Conservation (phyloP, 2,329 filamentous ascomycete genomes). For the Colletotrichum siamense region DNA sequence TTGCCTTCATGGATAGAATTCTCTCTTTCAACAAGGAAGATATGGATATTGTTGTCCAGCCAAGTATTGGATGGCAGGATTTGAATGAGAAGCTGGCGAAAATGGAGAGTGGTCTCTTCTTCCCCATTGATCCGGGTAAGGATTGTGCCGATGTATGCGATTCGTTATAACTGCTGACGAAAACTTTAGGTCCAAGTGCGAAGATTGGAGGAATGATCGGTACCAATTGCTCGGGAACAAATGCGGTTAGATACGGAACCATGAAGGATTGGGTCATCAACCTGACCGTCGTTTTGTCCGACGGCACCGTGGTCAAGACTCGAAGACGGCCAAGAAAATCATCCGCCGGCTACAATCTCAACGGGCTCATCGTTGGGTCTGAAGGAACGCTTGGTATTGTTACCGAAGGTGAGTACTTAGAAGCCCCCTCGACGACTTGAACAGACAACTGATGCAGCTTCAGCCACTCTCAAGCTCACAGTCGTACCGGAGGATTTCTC, state of each 20-base stretch:
- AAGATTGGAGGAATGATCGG: constrained; percentile 86
- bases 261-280: constrained; percentile 92
- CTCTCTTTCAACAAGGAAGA: constrained; percentile 82
- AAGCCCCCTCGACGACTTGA: neutral
- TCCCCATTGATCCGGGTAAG: constrained; percentile 83
- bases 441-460: neutral
- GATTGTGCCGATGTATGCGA: neutral
- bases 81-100: constrained; percentile 76
- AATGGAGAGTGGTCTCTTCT: constrained; percentile 80
- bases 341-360: constrained; percentile 84
- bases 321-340: constrained; percentile 79
- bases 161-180: neutral
- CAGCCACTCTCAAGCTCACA: constrained; percentile 79
- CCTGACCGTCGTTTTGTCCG: constrained; percentile 79
- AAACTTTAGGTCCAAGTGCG: constrained; percentile 56
- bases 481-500: constrained; percentile 78
- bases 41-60: constrained; percentile 93
- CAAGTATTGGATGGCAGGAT: constrained; percentile 90
- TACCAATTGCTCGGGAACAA: constrained; percentile 80
- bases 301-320: constrained; percentile 82
- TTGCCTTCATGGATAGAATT: constrained; percentile 85
- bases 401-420: constrained; percentile 62
- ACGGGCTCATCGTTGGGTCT: constrained; percentile 78
- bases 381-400: constrained; percentile 84
- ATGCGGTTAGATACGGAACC: constrained; percentile 80